phyloP scores from a whole-genome alignment of 371 early-diverging fungal genomes.

The Dinochytrium kinnereticum region DNA sequence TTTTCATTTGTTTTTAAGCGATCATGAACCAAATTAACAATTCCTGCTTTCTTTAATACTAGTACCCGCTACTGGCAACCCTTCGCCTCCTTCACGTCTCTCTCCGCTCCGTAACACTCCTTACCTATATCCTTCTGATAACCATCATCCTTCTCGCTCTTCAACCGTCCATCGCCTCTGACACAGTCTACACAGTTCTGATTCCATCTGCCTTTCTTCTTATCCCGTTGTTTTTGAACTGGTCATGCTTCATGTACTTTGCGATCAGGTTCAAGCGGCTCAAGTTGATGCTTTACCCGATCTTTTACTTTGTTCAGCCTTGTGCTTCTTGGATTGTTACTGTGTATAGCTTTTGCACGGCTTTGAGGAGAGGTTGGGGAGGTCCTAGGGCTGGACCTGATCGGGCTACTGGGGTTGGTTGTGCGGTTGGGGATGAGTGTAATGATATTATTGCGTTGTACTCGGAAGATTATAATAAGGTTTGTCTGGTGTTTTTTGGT shows the following conservation, averaged over 20 bases:
- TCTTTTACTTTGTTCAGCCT: conserved; percentile 10
- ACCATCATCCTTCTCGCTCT: background rate
- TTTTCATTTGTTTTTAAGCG: no score
- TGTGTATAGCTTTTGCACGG: conserved; percentile 11
- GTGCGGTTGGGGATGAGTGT: background rate
- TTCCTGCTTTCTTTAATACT: background rate
- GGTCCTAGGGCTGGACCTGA: conserved; percentile 16
- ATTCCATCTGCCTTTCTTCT: conserved; percentile 1
- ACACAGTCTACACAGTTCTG: background rate
- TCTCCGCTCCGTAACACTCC: conserved; percentile 13
- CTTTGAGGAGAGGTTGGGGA: conserved; percentile 20
- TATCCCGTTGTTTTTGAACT: conserved; percentile 16
- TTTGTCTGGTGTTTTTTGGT: background rate
- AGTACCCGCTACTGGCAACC: conserved; percentile 17
- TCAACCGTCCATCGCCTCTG: background rate
- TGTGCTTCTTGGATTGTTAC: conserved; percentile 6
- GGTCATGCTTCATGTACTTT: conserved; percentile 12
- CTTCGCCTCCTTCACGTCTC: conserved; percentile 15
- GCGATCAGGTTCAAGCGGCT: conserved; percentile 1
- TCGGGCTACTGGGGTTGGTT: background rate
- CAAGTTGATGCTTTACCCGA: conserved; percentile 20
- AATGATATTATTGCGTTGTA: conserved; percentile 23
- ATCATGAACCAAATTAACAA: background rate
- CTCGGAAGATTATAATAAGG: conserved; percentile 27
- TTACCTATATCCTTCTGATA: conserved; percentile 18